phyloP scores from a whole-genome alignment of 2,329 filamentous ascomycete species.

The Aspergillus udagawae region DNA sequence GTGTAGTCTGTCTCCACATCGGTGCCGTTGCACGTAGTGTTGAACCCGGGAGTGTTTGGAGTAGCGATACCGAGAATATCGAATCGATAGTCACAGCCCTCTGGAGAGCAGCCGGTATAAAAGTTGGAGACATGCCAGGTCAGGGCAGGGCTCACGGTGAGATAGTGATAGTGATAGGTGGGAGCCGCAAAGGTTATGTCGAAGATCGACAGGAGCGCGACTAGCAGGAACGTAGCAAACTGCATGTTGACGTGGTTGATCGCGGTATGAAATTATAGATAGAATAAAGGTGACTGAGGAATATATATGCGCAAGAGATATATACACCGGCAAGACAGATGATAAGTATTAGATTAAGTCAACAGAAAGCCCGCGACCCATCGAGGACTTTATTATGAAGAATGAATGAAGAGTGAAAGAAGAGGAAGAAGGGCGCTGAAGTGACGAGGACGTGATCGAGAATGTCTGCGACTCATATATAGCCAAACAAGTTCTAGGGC shows the following conservation, averaged over 20 bases:
- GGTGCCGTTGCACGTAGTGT: slow-evolving; percentile 30
- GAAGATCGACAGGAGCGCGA: slow-evolving; percentile 22
- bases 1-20: slow-evolving; percentile 16
- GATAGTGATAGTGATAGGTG: background rate
- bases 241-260: slow-evolving; percentile 24
- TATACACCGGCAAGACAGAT: background rate
- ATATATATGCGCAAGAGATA: background rate
- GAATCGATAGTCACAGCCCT: slow-evolving; percentile 32
- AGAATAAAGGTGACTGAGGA: background rate
- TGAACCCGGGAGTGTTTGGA: slow-evolving; percentile 31
- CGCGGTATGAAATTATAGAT: background rate
- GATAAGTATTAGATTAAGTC: background rate
- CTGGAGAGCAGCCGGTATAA: slow-evolving; percentile 28
- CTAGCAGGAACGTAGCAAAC: slow-evolving; percentile 21
- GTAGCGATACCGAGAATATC: slow-evolving; percentile 24
- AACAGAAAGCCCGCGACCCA: background rate
- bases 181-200: slow-evolving; percentile 18
- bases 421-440: background rate
- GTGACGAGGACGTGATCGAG: background rate
- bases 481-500: background rate
- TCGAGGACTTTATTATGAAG: background rate
- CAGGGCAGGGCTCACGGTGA: slow-evolving; percentile 12
- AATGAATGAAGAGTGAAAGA: background rate
- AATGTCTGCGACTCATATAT: background rate
- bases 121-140: slow-evolving; percentile 32